Percentiles rank a stretch among this genome's conserved stretches.
Evolutionary conservation across 352 stramenopile genomes (phyloP).

Genomic region (Pythium dissimile): DNA sequence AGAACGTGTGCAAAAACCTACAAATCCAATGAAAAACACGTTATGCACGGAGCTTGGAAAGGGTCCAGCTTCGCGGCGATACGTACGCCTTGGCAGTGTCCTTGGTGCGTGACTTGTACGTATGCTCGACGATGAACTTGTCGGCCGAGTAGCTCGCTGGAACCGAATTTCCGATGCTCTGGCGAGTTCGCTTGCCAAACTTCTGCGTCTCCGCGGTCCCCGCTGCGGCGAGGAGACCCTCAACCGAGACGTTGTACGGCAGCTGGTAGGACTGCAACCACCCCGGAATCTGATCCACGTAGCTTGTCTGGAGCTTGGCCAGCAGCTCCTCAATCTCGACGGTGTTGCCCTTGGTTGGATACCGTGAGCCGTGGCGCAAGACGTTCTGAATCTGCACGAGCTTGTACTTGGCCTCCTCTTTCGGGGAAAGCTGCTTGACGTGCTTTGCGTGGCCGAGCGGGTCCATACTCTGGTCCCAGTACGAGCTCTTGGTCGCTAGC

Average conservation of each 20-base stretch:
- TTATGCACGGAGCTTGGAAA: too few species aligned
- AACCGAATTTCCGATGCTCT: constrained; percentile 2
- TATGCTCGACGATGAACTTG: constrained; percentile 55
- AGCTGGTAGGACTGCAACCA: constrained; percentile 66
- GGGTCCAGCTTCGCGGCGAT: background rate
- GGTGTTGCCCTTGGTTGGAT: constrained; percentile 51
- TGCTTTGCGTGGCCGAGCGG: background rate
- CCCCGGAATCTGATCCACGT: constrained; percentile 28
- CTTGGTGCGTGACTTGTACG: constrained; percentile 46
- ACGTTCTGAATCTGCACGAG: constrained; percentile 24
- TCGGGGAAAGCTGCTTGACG: background rate
- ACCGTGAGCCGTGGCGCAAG: constrained; percentile 30
- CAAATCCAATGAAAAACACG: background rate
- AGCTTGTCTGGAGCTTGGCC: constrained; percentile 31
- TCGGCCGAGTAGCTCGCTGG: constrained; percentile 31
- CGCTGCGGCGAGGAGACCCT: constrained; percentile 33
- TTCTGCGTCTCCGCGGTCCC: constrained; percentile 21
- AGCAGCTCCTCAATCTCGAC: constrained; percentile 46
- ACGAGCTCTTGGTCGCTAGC: constrained; percentile 24
- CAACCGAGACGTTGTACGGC: constrained; percentile 56
- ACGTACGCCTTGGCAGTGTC: constrained; percentile 51
- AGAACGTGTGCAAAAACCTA: constrained; percentile 40
- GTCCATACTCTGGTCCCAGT: constrained; percentile 20
- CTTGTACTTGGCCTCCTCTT: constrained; percentile 16
- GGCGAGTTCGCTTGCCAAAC: constrained; percentile 8